phyloP scores from a whole-genome alignment of 2,329 filamentous ascomycete species.

The Talaromyces piceae region DNA sequence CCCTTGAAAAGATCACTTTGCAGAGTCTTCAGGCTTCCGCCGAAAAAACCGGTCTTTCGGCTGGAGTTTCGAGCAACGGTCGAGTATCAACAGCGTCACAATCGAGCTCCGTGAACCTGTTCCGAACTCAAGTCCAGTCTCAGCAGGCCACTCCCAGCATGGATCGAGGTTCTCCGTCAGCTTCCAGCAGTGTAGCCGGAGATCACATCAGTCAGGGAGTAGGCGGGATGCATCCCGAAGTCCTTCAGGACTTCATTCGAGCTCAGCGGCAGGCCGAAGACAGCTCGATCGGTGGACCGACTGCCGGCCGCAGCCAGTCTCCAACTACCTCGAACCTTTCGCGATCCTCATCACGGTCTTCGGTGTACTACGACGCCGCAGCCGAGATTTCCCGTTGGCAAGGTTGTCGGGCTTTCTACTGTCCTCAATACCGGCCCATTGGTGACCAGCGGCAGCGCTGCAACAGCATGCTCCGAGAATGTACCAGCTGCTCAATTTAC shows the following conservation, averaged over 20 bases:
- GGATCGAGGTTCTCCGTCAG: conserved; percentile 18
- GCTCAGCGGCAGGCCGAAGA: conserved; percentile 11
- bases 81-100: conserved; percentile 1
- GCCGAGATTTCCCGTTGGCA: conserved; percentile 35
- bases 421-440: conserved; percentile 34
- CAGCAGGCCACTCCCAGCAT: conserved; percentile 13
- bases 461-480: conserved; percentile 37
- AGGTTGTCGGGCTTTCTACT: conserved; percentile 44
- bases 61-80: neutral
- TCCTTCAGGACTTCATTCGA: conserved; percentile 16
- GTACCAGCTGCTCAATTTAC: conserved; percentile 38
- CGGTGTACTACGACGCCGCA: conserved; percentile 30
- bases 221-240: conserved; percentile 17
- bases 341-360: conserved; percentile 33
- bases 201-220: conserved; percentile 23
- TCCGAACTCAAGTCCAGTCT: conserved; percentile 6
- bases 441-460: conserved; percentile 42
- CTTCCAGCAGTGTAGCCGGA: conserved; percentile 30
- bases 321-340: conserved; percentile 34
- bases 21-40: conserved; percentile 20
- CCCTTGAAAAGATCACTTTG: conserved; percentile 41
- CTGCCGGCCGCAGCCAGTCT: conserved; percentile 30
- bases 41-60: neutral
- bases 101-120: neutral
- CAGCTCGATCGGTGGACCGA: conserved; percentile 19